Base-by-base conservation (phyloP, 2,329 filamentous ascomycete genomes). In the Clarireedia hainanense region DNA sequence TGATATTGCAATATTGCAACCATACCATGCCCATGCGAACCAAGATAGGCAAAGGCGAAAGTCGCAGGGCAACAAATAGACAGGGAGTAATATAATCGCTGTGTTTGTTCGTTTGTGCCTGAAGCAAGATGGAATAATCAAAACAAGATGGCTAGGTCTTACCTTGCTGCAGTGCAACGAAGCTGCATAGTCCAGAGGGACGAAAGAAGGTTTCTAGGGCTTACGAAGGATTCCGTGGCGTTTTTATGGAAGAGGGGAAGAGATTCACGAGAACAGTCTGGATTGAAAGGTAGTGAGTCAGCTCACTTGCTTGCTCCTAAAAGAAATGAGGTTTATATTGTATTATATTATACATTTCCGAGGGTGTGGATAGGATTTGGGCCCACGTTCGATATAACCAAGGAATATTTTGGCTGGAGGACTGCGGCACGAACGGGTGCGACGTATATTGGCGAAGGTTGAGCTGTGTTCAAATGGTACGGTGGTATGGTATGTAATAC, bases 191-290 rank as follows among this genome's bases (percentile, higher is more conserved):
- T 45, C 4, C 17, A 24, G 37, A 40, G 17, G 4, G 15, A 3
- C 15, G 39, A n/a, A 42, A 42, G 39, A n/a, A 23, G 39, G n/a
- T 45, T 45, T 24, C 23, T 52, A 48, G 45, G 52, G 17, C 45
- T 34, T 36, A 54, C 26, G 24, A 49, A 54, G 50, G 50, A 52
- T 52, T 45, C 50, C n/a, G 17, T 52, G 39, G 50, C 50, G 39
- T 45, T 30, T 10, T 23, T 4, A 34, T 10, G 26, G 20, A 49
- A 42, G 36, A 49, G 45, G 52, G 52, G 52, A 34, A 34, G 10
- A 34, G 20, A 20, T 20, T 20, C 20, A 20, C 2, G 20, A 20
- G 30, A 12, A 6, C 30, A 34, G 30, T 34, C 30, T 34, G 9
- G 30, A 12, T 4, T 4, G 3, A 4, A 12, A 12, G 10, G 30